Evolutionary conservation across 2,329 filamentous ascomycete species (phyloP).

Genomic region (Hypomyces perniciosus): DNA sequence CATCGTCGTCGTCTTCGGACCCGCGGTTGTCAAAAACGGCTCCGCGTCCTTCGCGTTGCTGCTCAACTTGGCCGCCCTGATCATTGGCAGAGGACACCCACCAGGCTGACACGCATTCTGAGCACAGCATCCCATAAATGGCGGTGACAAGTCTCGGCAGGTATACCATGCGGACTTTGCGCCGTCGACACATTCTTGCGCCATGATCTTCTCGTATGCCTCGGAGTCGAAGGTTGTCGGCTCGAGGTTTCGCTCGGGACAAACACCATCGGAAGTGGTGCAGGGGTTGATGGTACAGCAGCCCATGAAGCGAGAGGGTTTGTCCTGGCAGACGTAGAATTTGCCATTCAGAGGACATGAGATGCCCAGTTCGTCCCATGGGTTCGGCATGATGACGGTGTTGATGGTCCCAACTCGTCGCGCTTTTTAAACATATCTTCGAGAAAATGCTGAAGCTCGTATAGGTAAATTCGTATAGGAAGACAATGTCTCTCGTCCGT

Average conservation of each 20-base stretch:
- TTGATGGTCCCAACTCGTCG: background rate
- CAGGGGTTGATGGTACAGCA: conserved; percentile 36
- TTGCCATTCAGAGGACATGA: conserved; percentile 25
- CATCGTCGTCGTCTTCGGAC: background rate
- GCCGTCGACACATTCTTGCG: conserved; percentile 27
- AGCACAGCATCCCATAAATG: conserved; percentile 35
- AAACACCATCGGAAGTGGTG: conserved; percentile 24
- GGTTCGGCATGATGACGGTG: conserved; percentile 12
- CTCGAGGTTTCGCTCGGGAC: conserved; percentile 24
- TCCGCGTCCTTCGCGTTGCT: background rate
- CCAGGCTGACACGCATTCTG: conserved; percentile 18
- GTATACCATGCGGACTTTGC: conserved; percentile 27
- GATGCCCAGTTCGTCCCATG: conserved; percentile 20
- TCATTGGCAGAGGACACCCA: conserved; percentile 19
- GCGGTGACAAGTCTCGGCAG: conserved; percentile 23
- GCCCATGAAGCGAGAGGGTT: conserved; percentile 31
- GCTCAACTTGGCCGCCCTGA: conserved; percentile 24
- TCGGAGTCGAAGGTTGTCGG: conserved; percentile 23
- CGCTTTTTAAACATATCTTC: no score
- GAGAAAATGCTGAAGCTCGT: no score
- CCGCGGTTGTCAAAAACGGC: background rate
- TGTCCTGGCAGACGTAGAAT: conserved; percentile 33
- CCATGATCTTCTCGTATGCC: conserved; percentile 21
- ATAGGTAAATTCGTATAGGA: background rate
- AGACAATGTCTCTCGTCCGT: no score